These are phyloP conservation scores for Hericium erinaceus DNA, from an alignment of 768 basidiomycete species.

Conservation along the genomic window DNA sequence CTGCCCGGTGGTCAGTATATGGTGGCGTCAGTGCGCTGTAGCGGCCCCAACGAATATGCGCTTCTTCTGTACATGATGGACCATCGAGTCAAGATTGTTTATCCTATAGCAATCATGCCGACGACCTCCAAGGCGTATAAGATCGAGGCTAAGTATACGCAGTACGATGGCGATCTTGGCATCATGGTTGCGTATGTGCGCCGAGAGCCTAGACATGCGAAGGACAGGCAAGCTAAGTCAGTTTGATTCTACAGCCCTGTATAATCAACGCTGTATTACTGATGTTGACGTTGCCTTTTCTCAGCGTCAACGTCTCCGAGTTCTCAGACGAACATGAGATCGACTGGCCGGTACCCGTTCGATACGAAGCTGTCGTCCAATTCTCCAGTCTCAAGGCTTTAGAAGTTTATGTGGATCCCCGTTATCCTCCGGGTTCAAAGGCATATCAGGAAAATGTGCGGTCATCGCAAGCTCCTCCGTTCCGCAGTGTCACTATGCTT, in stretches of 20 bases:
- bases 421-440: background rate
- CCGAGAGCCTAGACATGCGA: background rate
- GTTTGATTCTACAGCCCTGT: background rate
- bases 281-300: background rate
- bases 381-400: background rate
- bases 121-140: slow-evolving; percentile 9
- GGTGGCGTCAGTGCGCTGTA: slow-evolving; percentile 8
- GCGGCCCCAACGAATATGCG: slow-evolving; percentile 4
- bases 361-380: background rate
- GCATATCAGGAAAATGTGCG: background rate
- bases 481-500: background rate
- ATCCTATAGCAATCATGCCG: slow-evolving; percentile 10
- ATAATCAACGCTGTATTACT: no score
- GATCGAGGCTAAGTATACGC: slow-evolving; percentile 2
- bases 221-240: background rate
- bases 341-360: background rate
- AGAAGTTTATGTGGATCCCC: background rate
- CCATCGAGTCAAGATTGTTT: slow-evolving; percentile 11
- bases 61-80: slow-evolving; percentile 13
- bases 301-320: background rate
- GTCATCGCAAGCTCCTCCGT: background rate
- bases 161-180: background rate
- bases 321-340: background rate
- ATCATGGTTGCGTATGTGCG: slow-evolving; percentile 1
- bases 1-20: slow-evolving; percentile 14